phyloP scores from a whole-genome alignment of 129 eudicot species.

The Saussurea involucrata region DNA sequence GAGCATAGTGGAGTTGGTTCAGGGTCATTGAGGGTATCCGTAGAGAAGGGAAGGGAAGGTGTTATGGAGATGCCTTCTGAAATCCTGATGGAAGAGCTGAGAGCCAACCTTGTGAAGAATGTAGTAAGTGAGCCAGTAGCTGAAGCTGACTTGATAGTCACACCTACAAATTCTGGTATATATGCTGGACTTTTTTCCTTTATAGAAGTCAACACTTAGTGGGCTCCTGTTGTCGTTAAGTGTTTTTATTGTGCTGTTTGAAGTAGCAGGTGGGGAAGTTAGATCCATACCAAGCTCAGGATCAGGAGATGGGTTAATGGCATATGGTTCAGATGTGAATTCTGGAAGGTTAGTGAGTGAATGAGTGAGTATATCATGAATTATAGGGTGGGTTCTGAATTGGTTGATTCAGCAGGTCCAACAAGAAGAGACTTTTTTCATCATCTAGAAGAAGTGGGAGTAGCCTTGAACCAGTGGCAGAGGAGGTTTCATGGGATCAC shows the following conservation, averaged over 20 bases:
- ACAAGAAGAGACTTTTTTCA: conserved; percentile 59
- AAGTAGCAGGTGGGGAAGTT: conserved; percentile 36
- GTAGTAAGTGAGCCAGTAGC: conserved; percentile 24
- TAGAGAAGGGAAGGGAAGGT: conserved; percentile 38
- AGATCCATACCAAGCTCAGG: conserved; percentile 67
- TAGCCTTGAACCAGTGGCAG: conserved; percentile 75
- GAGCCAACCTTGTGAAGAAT: conserved; percentile 34
- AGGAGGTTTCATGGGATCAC: conserved; percentile 49
- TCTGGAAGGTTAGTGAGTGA: conserved; percentile 60
- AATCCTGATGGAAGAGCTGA: conserved; percentile 34
- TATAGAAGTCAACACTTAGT: neutral
- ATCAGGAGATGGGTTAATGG: conserved; percentile 41
- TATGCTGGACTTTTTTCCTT: conserved; percentile 1
- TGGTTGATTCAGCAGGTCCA: conserved; percentile 33
- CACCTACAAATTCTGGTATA: conserved; percentile 75
- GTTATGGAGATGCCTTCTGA: conserved; percentile 19
- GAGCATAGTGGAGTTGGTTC: conserved; percentile 40
- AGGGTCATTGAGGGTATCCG: conserved; percentile 35
- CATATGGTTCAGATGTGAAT: conserved; percentile 45
- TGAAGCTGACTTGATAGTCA: conserved; percentile 35
- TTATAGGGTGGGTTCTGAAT: neutral
- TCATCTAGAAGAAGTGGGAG: conserved; percentile 49
- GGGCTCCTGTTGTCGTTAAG: neutral
- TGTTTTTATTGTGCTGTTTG: conserved; percentile 9
- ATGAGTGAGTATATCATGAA: too few relatives aligned